A percentile compares a stretch with the other conserved stretches of the same genome.
These are phyloP conservation scores for Chrysopogon serrulatus DNA, from an alignment of 176 grass and related monocot genomes.

Conservation along the genomic window DNA sequence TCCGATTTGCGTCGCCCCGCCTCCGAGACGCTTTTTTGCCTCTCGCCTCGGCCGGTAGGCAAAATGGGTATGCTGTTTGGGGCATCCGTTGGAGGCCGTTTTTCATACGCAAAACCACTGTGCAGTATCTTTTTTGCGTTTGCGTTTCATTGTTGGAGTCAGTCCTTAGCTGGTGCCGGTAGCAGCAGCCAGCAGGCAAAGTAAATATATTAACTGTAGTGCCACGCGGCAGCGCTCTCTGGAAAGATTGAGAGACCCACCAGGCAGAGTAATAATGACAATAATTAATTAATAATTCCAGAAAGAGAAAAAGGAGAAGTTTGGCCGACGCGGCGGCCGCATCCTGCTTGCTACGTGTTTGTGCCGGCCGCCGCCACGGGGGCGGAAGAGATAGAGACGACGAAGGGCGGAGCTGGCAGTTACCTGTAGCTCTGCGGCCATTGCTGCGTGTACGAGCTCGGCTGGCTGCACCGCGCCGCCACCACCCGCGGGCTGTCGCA, in stretches of 20 bases:
- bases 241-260: background rate
- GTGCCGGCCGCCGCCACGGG: background rate
- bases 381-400: background rate
- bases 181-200: background rate
- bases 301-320: background rate
- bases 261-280: background rate
- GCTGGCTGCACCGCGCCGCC: conserved; percentile 26
- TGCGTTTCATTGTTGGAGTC: too few species aligned
- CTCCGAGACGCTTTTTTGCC: too few species aligned
- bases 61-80: too few species aligned
- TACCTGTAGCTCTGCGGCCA: conserved; percentile 99
- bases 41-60: too few species aligned
- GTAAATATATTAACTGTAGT: background rate
- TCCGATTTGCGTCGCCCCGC: too few species aligned
- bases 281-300: background rate
- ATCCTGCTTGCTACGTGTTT: background rate
- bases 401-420: background rate
- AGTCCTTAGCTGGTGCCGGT: background rate
- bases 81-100: too few species aligned
- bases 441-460: conserved; percentile 60
- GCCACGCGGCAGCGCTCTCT: background rate
- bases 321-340: background rate
- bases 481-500: conserved; percentile 26
- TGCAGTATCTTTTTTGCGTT: too few species aligned
- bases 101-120: too few species aligned